Evolutionary conservation across 352 stramenopile genomes (phyloP), one percentile per base, ranked within the genome.

Genomic region (Pythium aquatile): DNA sequence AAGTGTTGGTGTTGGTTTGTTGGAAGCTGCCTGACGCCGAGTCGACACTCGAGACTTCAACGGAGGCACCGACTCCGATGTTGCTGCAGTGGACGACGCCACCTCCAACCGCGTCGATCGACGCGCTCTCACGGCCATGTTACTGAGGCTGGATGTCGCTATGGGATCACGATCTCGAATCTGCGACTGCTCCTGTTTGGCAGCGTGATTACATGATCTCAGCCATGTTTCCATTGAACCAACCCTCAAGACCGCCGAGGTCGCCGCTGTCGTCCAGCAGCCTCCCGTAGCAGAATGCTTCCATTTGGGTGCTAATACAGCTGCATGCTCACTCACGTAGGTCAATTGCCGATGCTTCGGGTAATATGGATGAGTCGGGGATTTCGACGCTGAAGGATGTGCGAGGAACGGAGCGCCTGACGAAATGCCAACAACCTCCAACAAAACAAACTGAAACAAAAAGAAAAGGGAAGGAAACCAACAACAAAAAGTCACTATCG

Each of bases 381-480:
- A 53, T 53, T 53, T 28, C 20, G 20, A 28, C 26, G 16, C 20
- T 30, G 10, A 6, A 30, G 26, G 10, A 24, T 32, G 46, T 53
- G 46, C 46, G 46, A 30, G 1, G 46, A 53, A 53, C 26, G 48
- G 20, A 44, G 32, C 32, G 51, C 42, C 30, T 29, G 30, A 28
- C 51, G 51, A 57, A 57, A 57, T 57, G 48, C 48, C 24, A 55
- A 37, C 20, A 57, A 55, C 16, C 24, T 16, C 48, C 24, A 55
- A 28, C 24, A 33, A 55, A 5, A 35, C 3, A 42, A 57, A 39
- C 14, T 1, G 14, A 40, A 26, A 40, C 44, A 47, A 46, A 29
- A 8, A 9, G 30, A 59, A 47, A 46, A 29, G 17, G 17, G 14
- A 58, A 58, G 13, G 20, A 44, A 14, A 42, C 32, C 53, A 59